A percentile compares a stretch with the other conserved stretches of the same genome.
Conservation (phyloP, 352 stramenopile species). For the Phytophthora pistaciae region DNA sequence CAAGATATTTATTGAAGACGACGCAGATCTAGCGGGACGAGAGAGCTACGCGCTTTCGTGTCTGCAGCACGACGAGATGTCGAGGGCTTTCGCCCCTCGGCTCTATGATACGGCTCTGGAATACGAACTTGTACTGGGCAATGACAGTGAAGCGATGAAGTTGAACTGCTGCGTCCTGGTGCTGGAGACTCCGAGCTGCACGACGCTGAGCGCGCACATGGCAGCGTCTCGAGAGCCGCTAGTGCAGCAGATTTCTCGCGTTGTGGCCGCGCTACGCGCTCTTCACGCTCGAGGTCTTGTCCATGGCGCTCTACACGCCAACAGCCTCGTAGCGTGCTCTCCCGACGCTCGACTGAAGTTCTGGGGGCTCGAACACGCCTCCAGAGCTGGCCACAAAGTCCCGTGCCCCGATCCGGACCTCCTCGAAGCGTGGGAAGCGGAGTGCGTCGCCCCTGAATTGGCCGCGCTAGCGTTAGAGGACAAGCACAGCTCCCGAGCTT, state of each 20-base stretch:
- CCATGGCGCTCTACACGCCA: slow-evolving; percentile 57
- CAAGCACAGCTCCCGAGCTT: slow-evolving; percentile 28
- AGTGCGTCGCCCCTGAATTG: slow-evolving; percentile 64
- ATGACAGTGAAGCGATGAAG: slow-evolving; percentile 16
- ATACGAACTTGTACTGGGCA: slow-evolving; percentile 24
- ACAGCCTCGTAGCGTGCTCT: slow-evolving; percentile 47
- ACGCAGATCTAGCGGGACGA: slow-evolving; percentile 53
- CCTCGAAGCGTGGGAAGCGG: slow-evolving; percentile 25
- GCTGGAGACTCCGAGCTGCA: slow-evolving; percentile 48
- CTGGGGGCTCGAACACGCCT: slow-evolving; percentile 56
- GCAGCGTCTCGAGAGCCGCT: slow-evolving; percentile 42
- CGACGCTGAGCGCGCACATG: slow-evolving; percentile 38
- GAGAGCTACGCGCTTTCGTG: slow-evolving; percentile 65
- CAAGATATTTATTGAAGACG: slow-evolving; percentile 72
- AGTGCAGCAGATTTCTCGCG: slow-evolving; percentile 43
- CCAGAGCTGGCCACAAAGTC: slow-evolving; percentile 29
- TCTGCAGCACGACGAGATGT: slow-evolving; percentile 40
- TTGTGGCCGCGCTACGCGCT: slow-evolving; percentile 49
- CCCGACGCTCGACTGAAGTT: slow-evolving; percentile 58
- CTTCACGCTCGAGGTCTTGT: slow-evolving; percentile 63
- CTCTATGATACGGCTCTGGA: slow-evolving; percentile 49
- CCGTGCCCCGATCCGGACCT: slow-evolving; percentile 15
- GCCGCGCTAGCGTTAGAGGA: slow-evolving; percentile 44
- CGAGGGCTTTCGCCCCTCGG: slow-evolving; percentile 43
- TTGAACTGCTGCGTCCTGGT: slow-evolving; percentile 63